Base-by-base conservation (phyloP, 169 alveolate genomes). In the Ichthyophthirius multifiliis region DNA sequence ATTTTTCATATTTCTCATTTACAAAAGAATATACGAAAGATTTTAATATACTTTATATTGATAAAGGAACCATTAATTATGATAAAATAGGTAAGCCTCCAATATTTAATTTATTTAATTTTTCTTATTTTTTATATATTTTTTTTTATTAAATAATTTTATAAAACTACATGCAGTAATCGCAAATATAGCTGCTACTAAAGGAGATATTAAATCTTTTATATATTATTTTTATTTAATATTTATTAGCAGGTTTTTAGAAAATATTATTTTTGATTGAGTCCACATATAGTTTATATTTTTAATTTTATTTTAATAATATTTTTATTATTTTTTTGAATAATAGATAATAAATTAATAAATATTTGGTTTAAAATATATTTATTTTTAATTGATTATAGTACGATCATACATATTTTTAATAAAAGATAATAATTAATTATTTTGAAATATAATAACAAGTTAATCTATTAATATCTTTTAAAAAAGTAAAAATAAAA, bases 1-100 rank as follows among this genome's bases (percentile, higher is more conserved):
- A 67, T 39, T 67, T 67, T 67, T 67, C 77, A 13, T 47, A 12
- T 39, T 67, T 67, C 41, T 67, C 77, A 41, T 67, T 67, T 1
- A 67, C 45, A 31, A 67, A 67, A 41, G 30, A 37, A 23, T 15
- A 67, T 9, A 37, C 35, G 16, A 67, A 67, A 3, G 43, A 34
- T 39, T 62, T 67, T 39, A 67, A 41, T 37, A 67, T 18, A 5
- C 39, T 39, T 5, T 32, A 67, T 12, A 37, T 13, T 16, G 77
- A 34, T 10, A 67, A 4, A 55, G 71, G 71, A 55, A 55, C 43
- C 23, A 27, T 27, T 6, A 55, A 7, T 2, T 34, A 34, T 55
- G 71, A 34, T 1, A 27, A 4, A 9, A 55, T 27, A 3, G 41
- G 31, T 13, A 55, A 39, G 5, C 43, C 23, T 4, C 5, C 3